These are phyloP conservation scores for Pachysolen tannophilus DNA, from an alignment of 805 yeast species.

Conservation along the genomic window DNA sequence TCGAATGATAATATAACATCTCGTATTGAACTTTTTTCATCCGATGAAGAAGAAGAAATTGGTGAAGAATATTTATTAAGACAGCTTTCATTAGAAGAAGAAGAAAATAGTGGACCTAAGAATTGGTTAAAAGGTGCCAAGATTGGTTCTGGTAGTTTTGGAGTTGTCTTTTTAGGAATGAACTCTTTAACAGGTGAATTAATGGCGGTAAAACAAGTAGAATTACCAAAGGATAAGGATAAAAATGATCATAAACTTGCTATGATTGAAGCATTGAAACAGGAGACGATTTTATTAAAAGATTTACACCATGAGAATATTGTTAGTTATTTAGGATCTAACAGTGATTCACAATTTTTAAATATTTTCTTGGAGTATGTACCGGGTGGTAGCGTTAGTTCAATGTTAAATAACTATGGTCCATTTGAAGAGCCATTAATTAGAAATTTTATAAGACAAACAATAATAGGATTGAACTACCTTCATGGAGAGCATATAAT, in stretches of 20 bases:
- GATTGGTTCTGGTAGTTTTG: constrained; percentile 93
- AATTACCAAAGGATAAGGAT: constrained; percentile 36
- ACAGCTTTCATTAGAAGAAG: constrained; percentile 22
- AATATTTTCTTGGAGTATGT: constrained; percentile 65
- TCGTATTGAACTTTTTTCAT: constrained; percentile 37
- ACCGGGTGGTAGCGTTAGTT: constrained; percentile 40
- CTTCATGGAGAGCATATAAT: constrained; percentile 50
- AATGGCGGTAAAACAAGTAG: constrained; percentile 96
- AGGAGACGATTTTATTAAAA: constrained; percentile 70
- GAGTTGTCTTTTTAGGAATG: constrained; percentile 88
- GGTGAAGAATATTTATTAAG: constrained; percentile 16
- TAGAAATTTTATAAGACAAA: constrained; percentile 46
- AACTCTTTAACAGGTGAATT: constrained; percentile 88
- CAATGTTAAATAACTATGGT: constrained; percentile 50
- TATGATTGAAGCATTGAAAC: constrained; percentile 75
- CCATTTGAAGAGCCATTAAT: constrained; percentile 56
- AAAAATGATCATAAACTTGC: constrained; percentile 20
- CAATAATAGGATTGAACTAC: constrained; percentile 45
- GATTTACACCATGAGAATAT: constrained; percentile 86
- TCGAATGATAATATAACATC: constrained; percentile 22
- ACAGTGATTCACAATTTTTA: constrained; percentile 58
- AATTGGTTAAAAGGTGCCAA: constrained; percentile 91
- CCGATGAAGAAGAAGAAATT: constrained; percentile 28
- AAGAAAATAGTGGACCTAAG: constrained; percentile 49
- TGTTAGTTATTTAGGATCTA: constrained; percentile 86